Conservation (phyloP, 805 yeast genomes). For the Monosporozyma yasuniensis region DNA sequence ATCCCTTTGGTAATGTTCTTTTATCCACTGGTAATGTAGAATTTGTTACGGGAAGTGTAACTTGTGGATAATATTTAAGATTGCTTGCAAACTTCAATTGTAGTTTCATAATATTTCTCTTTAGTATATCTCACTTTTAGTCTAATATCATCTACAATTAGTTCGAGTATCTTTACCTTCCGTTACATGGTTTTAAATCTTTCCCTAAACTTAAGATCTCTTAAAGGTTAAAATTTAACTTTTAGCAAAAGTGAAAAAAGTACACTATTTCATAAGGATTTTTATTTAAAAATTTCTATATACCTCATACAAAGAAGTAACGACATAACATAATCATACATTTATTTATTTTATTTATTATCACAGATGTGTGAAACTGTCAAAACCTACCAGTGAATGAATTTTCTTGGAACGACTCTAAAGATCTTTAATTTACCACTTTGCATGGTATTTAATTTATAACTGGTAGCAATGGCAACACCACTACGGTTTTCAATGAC, state of each 20-base stretch:
- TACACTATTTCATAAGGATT: not conserved
- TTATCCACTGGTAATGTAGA: not conserved
- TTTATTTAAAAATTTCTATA: not conserved
- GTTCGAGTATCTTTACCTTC: too few species aligned
- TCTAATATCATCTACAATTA: too few species aligned
- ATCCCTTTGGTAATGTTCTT: not conserved
- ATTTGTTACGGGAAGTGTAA: not conserved
- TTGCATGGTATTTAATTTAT: constrained; percentile 62
- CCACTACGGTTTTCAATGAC: constrained; percentile 55
- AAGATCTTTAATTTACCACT: constrained; percentile 74
- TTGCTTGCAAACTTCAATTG: not conserved
- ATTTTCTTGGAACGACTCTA: constrained; percentile 65
- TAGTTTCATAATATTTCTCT: not conserved
- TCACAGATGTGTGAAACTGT: not conserved
- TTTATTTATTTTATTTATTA: constrained; percentile 2
- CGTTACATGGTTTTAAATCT: not conserved
- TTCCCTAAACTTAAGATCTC: not conserved
- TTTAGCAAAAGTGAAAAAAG: not conserved
- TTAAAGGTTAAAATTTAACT: not conserved
- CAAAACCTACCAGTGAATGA: constrained; percentile 73
- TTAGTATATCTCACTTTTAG: too few species aligned
- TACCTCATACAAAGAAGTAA: not conserved
- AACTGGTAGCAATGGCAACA: constrained; percentile 49
- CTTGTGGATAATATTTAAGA: not conserved
- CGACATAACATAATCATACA: not conserved